These are phyloP conservation scores for Phytophthora hybrid DNA, from an alignment of 352 stramenopile genomes.

Conservation along the genomic window DNA sequence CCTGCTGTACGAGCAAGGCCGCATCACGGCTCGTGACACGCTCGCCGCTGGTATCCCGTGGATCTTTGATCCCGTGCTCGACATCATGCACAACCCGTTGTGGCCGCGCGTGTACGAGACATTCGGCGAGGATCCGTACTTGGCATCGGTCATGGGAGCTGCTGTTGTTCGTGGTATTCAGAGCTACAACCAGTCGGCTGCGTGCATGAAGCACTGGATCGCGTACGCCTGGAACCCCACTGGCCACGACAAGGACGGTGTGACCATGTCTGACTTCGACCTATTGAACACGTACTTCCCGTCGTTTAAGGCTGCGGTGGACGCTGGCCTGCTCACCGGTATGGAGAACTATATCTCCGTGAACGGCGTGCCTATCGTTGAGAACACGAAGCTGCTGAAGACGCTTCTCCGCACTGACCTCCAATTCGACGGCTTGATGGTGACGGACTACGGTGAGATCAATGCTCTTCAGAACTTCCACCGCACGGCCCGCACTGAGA, in stretches of 20 bases:
- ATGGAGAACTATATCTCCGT: slow-evolving; percentile 94
- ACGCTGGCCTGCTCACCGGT: slow-evolving; percentile 70
- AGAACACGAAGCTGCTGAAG: slow-evolving; percentile 67
- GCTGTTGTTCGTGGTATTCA: slow-evolving; percentile 80
- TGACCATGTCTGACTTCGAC: slow-evolving; percentile 61
- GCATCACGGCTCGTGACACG: slow-evolving; percentile 76
- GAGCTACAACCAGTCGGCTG: slow-evolving; percentile 12
- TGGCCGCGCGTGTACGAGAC: slow-evolving; percentile 91
- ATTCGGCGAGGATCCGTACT: slow-evolving; percentile 88
- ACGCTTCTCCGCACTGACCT: slow-evolving; percentile 75
- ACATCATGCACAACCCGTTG: slow-evolving; percentile 76
- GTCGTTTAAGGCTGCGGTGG: slow-evolving; percentile 69
- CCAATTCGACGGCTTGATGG: slow-evolving; percentile 76
- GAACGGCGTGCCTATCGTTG: slow-evolving; percentile 85
- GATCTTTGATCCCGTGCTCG: slow-evolving; percentile 84
- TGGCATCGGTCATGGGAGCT: slow-evolving; percentile 70
- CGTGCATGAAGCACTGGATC: slow-evolving; percentile 78
- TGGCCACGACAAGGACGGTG: slow-evolving; percentile 76
- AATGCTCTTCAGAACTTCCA: slow-evolving; percentile 39
- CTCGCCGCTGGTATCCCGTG: slow-evolving; percentile 79
- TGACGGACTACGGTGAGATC: slow-evolving; percentile 91
- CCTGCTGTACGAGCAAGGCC: neutral
- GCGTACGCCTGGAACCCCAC: slow-evolving; percentile 70
- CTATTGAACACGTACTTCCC: slow-evolving; percentile 77
- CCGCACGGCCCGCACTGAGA: slow-evolving; percentile 33